Conservation (phyloP, 208 protist genomes). For the Herpetomonas samuelpessoai region DNA sequence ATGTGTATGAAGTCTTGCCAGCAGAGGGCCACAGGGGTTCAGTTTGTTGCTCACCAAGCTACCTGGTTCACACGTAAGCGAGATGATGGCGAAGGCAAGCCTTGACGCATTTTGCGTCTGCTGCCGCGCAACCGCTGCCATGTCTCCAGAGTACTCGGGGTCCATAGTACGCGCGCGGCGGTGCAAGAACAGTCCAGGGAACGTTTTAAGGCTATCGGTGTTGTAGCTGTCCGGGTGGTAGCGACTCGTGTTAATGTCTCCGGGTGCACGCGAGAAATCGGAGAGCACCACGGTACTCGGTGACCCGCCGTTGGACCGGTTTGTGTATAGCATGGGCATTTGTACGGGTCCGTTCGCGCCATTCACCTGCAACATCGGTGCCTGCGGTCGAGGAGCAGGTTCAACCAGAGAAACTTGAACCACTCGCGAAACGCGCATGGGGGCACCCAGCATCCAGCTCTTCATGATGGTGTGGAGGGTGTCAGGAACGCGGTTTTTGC, state of each 20-base stretch:
- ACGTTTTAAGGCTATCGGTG: background rate
- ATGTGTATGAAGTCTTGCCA: background rate
- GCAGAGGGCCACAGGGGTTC: background rate
- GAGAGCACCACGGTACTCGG: constrained; percentile 10
- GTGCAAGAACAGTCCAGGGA: constrained; percentile 6
- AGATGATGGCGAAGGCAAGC: constrained; percentile 26
- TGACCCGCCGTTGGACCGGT: constrained; percentile 17
- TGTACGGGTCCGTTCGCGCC: too few species aligned
- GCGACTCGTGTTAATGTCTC: background rate
- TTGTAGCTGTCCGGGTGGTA: constrained; percentile 17
- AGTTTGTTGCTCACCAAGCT: background rate
- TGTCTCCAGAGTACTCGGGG: constrained; percentile 10
- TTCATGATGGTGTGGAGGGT: background rate
- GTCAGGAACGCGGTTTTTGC: background rate
- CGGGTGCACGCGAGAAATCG: background rate
- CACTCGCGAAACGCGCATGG: constrained; percentile 16
- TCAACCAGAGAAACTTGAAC: constrained; percentile 9
- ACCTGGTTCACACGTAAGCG: constrained; percentile 15
- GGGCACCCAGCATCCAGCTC: background rate
- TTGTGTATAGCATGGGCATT: too few species aligned
- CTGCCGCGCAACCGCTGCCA: constrained; percentile 8
- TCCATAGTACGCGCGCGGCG: constrained; percentile 20
- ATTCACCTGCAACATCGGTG: background rate
- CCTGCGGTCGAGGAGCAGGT: too few species aligned
- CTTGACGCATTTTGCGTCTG: constrained; percentile 14